These are phyloP conservation scores for Aspergillus asperescens DNA, from an alignment of 495 filamentous ascomycete species.

Conservation along the genomic window DNA sequence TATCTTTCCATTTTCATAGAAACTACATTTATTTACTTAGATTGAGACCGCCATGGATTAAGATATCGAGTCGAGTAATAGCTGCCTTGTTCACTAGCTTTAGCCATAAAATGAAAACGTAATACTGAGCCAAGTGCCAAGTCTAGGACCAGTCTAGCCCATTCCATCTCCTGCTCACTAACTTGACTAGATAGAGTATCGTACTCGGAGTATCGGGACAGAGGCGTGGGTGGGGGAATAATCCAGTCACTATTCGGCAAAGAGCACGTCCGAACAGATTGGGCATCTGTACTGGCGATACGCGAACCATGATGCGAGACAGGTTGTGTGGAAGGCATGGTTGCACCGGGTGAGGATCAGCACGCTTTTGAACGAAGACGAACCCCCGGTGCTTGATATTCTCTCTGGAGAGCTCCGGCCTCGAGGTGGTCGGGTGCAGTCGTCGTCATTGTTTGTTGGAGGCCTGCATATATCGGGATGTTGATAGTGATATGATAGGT, in stretches of 20 bases:
- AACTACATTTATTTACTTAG: too few relatives aligned
- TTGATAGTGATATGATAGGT: background rate
- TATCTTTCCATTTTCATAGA: too few relatives aligned
- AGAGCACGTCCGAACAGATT: slow-evolving; percentile 30
- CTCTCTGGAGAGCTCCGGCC: background rate
- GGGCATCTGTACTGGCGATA: slow-evolving; percentile 32
- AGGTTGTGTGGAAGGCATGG: slow-evolving; percentile 32
- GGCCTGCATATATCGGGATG: background rate
- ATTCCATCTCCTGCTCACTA: too few relatives aligned
- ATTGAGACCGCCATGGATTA: too few relatives aligned
- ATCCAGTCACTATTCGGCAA: slow-evolving; percentile 18
- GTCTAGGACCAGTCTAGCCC: slow-evolving; percentile 7
- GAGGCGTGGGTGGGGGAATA: background rate
- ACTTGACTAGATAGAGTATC: background rate
- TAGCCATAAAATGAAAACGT: slow-evolving; percentile 7
- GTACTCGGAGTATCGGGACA: background rate
- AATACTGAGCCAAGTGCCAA: slow-evolving; percentile 7
- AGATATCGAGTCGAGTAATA: too few relatives aligned
- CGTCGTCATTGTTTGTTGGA: background rate
- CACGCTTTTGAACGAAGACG: slow-evolving; percentile 4
- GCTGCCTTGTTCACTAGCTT: too few relatives aligned
- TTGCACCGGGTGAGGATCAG: slow-evolving; percentile 30
- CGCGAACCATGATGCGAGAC: slow-evolving; percentile 34
- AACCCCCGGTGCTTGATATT: background rate
- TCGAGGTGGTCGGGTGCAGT: background rate